Conservation (phyloP, 169 alveolate genomes). For the Plasmodium reichenowi region DNA sequence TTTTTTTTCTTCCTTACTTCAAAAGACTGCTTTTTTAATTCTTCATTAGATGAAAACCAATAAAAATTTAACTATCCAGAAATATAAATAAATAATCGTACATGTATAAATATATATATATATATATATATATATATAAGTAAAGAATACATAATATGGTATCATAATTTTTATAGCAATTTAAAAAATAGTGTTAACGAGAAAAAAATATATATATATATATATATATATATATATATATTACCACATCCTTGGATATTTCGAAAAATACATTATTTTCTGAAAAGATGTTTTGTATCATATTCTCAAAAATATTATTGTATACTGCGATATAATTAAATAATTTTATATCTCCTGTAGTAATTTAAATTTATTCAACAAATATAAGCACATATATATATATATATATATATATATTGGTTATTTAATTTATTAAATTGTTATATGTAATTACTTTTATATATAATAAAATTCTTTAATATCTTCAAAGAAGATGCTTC, state of each 20-base stretch:
- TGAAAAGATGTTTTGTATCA: conserved; percentile 24
- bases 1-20: conserved; percentile 23
- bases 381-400: neutral
- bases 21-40: conserved; percentile 49
- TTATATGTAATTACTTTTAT: conserved; percentile 7
- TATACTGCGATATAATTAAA: conserved; percentile 34
- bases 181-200: neutral
- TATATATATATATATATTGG: neutral
- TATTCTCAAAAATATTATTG: conserved; percentile 33
- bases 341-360: conserved; percentile 21
- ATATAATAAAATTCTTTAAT: conserved; percentile 31
- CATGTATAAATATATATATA: neutral
- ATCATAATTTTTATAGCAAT: neutral
- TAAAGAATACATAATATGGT: neutral
- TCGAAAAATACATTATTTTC: conserved; percentile 31
- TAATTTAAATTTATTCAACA: neutral
- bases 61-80: conserved; percentile 32
- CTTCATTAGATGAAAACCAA: conserved; percentile 44
- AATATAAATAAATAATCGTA: neutral
- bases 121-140: neutral
- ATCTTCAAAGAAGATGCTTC: conserved; percentile 29
- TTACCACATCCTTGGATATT: conserved; percentile 37
- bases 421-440: neutral
- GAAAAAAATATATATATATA: neutral
- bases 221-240: no score